Base-by-base conservation (phyloP, 805 yeast species). In the Ogataea pini region DNA sequence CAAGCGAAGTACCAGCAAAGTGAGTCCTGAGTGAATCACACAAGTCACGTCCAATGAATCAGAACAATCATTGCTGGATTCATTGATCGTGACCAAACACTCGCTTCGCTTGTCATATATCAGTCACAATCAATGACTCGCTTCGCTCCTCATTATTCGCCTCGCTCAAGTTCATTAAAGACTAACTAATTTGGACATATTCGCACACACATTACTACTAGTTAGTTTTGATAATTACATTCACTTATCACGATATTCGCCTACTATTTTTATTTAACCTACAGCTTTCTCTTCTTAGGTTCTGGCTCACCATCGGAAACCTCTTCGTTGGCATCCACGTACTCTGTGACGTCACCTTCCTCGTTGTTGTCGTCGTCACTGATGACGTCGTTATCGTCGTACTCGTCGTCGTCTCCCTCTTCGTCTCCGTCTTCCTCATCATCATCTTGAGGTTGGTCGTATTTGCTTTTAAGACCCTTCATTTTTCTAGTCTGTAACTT, bases 401-500 rank as follows among this genome's bases (percentile, higher is more conserved):
- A 54, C 8, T 50, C 50, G 31, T 49, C 58, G 25, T 55, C 52
- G 7, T 50, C 52, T 14, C 54, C 59, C 19, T 51, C 67, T 32
- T 72, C 79, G 2, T 72, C 80, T 38, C 73, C 79, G 36, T 73
- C 81, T 40, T 74, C 81, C 44, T 77, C 85, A 36, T 79, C 81
- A 20, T 73, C 79, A 24, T 70, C 76, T 38, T 67, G 72, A 16
- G 68, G 72, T 70, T 89, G 96, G 66, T 91, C 97, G 60, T 78
- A 91, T 67, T 79, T 82, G 47, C 87, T 77, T 73, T 94, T 94
- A 64, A 94, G 77, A 68, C 99, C 99, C 78, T 94, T 94, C 97
- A 94, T 89, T 82, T 94, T 94, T 72, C 99, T 83, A 5, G 99
- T 92, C 73, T 94, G 99, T 66, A 94, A 70, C 68, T 85, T 85